Percentiles rank a stretch among this genome's conserved stretches.
Conservation (phyloP, 164 flowering plant genomes). For the Houttuynia cordata region DNA sequence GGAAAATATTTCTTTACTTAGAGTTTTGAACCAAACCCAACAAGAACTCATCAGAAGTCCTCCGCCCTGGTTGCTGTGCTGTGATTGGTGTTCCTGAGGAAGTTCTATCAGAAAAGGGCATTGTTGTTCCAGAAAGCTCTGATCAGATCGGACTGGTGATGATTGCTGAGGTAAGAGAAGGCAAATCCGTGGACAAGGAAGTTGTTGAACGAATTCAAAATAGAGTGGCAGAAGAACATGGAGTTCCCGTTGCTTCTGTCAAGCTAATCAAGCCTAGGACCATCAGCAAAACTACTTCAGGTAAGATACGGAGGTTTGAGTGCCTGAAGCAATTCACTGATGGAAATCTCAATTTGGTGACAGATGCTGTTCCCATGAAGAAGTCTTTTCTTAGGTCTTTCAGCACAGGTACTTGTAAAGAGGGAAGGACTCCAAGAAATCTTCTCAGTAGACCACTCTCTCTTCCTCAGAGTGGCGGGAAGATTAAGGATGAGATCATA, state of each 20-base stretch:
- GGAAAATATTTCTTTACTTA: too few species aligned
- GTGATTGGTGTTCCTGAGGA: constrained; percentile 78
- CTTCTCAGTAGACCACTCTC: constrained; percentile 13
- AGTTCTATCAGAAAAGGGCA: constrained; percentile 34
- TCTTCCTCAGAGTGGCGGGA: constrained; percentile 9
- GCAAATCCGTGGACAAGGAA: constrained; percentile 37
- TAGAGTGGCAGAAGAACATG: constrained; percentile 70
- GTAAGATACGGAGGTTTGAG: constrained; percentile 71
- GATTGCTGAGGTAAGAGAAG: constrained; percentile 68
- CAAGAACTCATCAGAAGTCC: constrained; percentile 45
- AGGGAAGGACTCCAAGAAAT: constrained; percentile 36
- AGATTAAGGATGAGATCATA: constrained; percentile 32
- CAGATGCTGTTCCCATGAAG: constrained; percentile 19
- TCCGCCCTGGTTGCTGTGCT: constrained; percentile 81
- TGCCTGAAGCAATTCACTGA: constrained; percentile 62
- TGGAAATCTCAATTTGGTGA: constrained; percentile 37
- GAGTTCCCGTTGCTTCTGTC: constrained; percentile 42
- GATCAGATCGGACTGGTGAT: constrained; percentile 73
- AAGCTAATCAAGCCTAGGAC: constrained; percentile 60
- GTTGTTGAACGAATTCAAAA: constrained; percentile 36
- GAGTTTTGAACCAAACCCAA: too few species aligned
- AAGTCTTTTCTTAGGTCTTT: constrained; percentile 32
- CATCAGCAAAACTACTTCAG: constrained; percentile 70
- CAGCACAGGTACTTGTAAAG: constrained; percentile 55
- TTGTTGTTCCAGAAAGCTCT: constrained; percentile 41